Evolutionary conservation across 306 rosid species (phyloP).

Genomic region (Prosopis cineraria): DNA sequence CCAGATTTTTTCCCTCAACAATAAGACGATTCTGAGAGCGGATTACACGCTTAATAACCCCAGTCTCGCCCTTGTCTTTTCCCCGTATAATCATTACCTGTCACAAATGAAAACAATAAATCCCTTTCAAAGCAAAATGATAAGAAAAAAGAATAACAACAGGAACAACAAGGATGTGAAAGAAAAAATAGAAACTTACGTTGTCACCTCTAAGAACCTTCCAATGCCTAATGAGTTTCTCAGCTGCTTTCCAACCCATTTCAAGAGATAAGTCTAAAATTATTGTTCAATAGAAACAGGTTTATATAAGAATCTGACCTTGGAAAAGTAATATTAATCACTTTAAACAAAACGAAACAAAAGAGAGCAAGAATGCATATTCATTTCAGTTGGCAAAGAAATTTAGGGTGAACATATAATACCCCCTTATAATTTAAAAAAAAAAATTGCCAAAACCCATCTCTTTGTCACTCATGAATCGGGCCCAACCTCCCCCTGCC

Average conservation of each 20-base stretch:
- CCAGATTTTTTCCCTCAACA: conserved; percentile 95
- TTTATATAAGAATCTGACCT: not conserved
- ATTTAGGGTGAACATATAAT: not conserved
- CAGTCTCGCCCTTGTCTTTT: conserved; percentile 84
- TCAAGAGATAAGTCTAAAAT: not conserved
- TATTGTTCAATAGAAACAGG: not conserved
- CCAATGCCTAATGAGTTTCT: conserved; percentile 93
- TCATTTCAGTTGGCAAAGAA: not conserved
- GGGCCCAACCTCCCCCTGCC: too few relatives aligned
- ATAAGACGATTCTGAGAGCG: conserved; percentile 93
- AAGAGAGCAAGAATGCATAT: not conserved
- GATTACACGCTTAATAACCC: conserved; percentile 79
- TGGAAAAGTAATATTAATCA: not conserved
- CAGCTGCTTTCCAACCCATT: conserved; percentile 99
- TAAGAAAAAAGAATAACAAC: not conserved
- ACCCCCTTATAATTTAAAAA: too few relatives aligned
- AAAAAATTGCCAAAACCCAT: too few relatives aligned
- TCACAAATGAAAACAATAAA: not conserved
- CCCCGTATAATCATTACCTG: conserved; percentile 94
- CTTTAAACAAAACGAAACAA: not conserved
- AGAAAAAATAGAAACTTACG: conserved; percentile 40
- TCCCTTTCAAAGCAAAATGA: not conserved
- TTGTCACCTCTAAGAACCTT: conserved; percentile 88
- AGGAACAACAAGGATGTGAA: not conserved
- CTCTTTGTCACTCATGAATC: too few relatives aligned